Evolutionary conservation across 495 filamentous ascomycete species (phyloP), one percentile per base, ranked within the genome.

Genomic region (Penicillium desertorum): DNA sequence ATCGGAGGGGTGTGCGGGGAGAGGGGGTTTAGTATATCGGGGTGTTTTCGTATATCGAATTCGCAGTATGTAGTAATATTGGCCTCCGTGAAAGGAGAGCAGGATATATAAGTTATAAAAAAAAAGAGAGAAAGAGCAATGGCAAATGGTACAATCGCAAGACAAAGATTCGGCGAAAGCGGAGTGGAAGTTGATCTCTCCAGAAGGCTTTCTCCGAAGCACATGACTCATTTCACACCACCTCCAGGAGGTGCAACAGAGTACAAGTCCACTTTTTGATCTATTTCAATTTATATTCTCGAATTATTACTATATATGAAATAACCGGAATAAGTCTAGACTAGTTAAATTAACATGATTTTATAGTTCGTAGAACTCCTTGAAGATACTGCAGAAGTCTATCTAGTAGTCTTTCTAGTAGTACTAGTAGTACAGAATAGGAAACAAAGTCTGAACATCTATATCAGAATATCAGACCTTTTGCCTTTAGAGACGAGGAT

Each of bases 141-240:
- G 5, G 27, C 14, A 51, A 29, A 17, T 48, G 39, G 23, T 36
- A 20, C 17, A 17, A 22, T n/a, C n/a, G n/a, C n/a, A 16, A 32
- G 44, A 25, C 43, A n/a, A n/a, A n/a, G 19, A 43, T 27, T 59
- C 54, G 51, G 54, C 14, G 49, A 53, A 30, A 59, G 43, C 50
- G 52, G 51, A 61, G 58, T 34, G 58, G 41, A 68, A 57, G 23
- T 56, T 50, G 34, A 17, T 17, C 41, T 42, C 36, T 42, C 50
- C 50, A 43, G 25, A 45, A 46, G 51, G 56, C 50, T 68, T 63
- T 51, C 53, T 57, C 64, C 29, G 32, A 56, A 50, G 19, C 45
- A 36, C 50, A 60, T 68, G 65, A 68, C 62, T 68, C 65, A 68
- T 63, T 34, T 37, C n/a, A n/a, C n/a, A n/a, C n/a, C n/a, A n/a